Percentiles rank a stretch among this genome's conserved stretches.
Conservation (phyloP, 345 rosid species). For the Populus euphratica region DNA sequence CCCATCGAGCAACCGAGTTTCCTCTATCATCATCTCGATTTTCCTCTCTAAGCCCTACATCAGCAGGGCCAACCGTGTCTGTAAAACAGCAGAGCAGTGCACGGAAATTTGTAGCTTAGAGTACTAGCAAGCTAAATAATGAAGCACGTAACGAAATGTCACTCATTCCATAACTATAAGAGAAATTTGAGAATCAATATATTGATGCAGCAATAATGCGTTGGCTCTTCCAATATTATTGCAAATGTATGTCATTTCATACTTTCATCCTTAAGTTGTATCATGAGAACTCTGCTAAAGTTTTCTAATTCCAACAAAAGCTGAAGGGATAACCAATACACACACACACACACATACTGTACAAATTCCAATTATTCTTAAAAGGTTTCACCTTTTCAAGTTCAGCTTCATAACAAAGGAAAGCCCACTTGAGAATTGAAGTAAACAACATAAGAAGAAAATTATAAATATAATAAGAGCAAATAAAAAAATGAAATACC, state of each 20-base stretch:
- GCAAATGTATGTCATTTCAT: neutral
- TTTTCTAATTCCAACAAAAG: neutral
- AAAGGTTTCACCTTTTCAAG: neutral
- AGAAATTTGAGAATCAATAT: neutral
- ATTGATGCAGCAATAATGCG: neutral
- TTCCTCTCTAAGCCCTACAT: conserved; percentile 76
- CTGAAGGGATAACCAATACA: neutral
- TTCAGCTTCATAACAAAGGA: conserved; percentile 14
- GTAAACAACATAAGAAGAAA: conserved; percentile 17
- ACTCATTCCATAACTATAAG: neutral
- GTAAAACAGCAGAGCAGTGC: conserved; percentile 20
- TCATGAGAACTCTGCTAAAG: too few relatives aligned
- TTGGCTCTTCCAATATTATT: neutral
- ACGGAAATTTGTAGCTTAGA: neutral
- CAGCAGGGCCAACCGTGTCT: conserved; percentile 73
- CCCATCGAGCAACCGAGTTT: conserved; percentile 55
- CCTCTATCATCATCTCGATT: conserved; percentile 64
- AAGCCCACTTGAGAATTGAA: conserved; percentile 15
- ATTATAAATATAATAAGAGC: neutral
- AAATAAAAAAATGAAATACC: conserved; percentile 42
- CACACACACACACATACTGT: neutral
- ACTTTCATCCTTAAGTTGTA: neutral
- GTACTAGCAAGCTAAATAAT: neutral
- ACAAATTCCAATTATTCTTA: neutral
- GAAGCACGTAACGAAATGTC: neutral